These are phyloP conservation scores for Fusarium penzigii DNA, from an alignment of 2,329 filamentous ascomycete genomes.

Conservation along the genomic window DNA sequence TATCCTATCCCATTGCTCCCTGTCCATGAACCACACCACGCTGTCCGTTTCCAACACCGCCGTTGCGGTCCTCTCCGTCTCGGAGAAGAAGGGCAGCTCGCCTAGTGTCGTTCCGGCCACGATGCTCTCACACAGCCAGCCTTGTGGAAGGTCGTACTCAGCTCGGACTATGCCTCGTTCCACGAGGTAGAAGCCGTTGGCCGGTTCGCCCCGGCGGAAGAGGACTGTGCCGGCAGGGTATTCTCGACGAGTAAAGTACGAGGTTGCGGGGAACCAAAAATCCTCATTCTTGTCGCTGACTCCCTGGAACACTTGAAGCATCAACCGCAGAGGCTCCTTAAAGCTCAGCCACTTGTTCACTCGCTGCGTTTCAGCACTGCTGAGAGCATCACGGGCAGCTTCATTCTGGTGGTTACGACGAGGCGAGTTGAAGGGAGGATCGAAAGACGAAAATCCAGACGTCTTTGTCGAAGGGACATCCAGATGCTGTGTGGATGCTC, in stretches of 20 bases:
- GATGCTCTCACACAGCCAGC: slow-evolving; percentile 85
- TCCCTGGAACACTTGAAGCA: slow-evolving; percentile 93
- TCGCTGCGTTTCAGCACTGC: slow-evolving; percentile 60
- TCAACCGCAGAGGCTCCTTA: slow-evolving; percentile 84
- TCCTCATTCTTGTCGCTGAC: slow-evolving; percentile 85
- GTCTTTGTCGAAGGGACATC: slow-evolving; percentile 47
- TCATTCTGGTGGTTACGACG: slow-evolving; percentile 75
- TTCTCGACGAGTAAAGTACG: slow-evolving; percentile 73
- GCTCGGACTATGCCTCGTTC: slow-evolving; percentile 87
- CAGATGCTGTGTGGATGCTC: slow-evolving; percentile 44
- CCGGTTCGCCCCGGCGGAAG: slow-evolving; percentile 74
- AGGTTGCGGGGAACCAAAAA: slow-evolving; percentile 84
- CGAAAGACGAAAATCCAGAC: slow-evolving; percentile 37
- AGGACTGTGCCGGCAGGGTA: slow-evolving; percentile 71
- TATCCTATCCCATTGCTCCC: slow-evolving; percentile 69
- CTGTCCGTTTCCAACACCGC: slow-evolving; percentile 81
- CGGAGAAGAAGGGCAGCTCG: slow-evolving; percentile 93
- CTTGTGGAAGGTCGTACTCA: slow-evolving; percentile 90
- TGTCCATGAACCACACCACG: slow-evolving; percentile 79
- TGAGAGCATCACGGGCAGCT: slow-evolving; percentile 75
- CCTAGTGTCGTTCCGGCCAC: slow-evolving; percentile 93
- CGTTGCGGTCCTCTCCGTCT: slow-evolving; percentile 83
- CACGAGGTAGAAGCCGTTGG: slow-evolving; percentile 85
- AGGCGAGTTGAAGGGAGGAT: slow-evolving; percentile 69
- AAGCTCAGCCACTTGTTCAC: slow-evolving; percentile 79